Evolutionary conservation across 2,329 filamentous ascomycete species (phyloP).

Genomic region (Xylaria sp.): DNA sequence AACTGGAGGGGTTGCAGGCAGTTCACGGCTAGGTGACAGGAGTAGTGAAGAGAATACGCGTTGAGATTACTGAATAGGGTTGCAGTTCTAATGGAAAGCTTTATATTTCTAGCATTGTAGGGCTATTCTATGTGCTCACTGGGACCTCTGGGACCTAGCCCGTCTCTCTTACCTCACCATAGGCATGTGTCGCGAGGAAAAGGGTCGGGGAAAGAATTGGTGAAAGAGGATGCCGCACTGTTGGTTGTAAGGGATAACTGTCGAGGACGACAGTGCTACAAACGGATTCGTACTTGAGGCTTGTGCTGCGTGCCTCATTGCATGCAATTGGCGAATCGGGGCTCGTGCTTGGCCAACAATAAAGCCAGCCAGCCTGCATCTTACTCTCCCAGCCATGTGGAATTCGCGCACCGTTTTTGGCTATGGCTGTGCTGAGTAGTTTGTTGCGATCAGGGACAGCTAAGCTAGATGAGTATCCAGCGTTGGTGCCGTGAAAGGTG

Average conservation of each 20-base stretch:
- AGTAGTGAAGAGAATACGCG: not conserved
- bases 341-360: not conserved
- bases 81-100: not conserved
- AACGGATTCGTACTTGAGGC: conserved; percentile 27
- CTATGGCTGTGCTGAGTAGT: not conserved
- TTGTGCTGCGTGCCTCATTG: conserved; percentile 14
- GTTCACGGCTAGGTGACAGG: not conserved
- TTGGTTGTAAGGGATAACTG: conserved; percentile 25
- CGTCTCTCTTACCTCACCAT: not conserved
- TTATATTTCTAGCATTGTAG: conserved; percentile 15
- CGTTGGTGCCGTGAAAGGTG: not conserved
- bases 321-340: conserved; percentile 18
- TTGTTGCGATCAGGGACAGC: not conserved
- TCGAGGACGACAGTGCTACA: conserved; percentile 32
- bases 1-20: not conserved
- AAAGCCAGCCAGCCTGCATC: not conserved
- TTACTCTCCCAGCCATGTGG: not conserved
- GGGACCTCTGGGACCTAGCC: not conserved
- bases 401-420: conserved; percentile 27
- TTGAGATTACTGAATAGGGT: not conserved
- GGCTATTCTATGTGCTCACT: not conserved
- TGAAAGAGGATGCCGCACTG: conserved; percentile 39
- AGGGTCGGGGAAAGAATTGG: not conserved
- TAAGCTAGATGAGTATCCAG: not conserved
- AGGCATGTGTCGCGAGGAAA: conserved; percentile 8